Percentiles rank a stretch among this genome's conserved stretches.
These are phyloP conservation scores for Candida lessepsii DNA, from an alignment of 805 yeast species.

Conservation along the genomic window DNA sequence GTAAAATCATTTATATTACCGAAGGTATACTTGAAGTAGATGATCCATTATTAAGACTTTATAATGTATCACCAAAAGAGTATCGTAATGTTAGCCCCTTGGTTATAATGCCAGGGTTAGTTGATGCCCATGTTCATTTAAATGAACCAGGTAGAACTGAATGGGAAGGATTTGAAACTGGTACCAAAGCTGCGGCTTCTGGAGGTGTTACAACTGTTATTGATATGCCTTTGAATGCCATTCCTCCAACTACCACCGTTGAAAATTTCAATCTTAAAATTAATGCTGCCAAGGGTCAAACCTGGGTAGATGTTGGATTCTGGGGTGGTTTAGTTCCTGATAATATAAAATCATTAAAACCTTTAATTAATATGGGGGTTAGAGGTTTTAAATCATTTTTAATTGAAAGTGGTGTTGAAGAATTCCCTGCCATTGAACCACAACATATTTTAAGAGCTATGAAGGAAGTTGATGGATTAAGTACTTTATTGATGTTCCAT, in stretches of 20 bases:
- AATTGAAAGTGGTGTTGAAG: constrained; percentile 95
- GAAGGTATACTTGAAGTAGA: constrained; percentile 27
- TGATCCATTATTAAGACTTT: constrained; percentile 42
- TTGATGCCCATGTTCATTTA: constrained; percentile 90
- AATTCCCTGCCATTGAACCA: constrained; percentile 79
- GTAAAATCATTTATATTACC: constrained; percentile 55
- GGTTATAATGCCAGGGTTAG: constrained; percentile 82
- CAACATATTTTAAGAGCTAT: constrained; percentile 67
- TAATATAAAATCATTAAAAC: constrained; percentile 66
- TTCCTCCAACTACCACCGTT: constrained; percentile 91
- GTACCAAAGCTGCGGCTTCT: constrained; percentile 89
- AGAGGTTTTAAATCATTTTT: constrained; percentile 92
- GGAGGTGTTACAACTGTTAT: constrained; percentile 96
- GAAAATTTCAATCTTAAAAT: constrained; percentile 72
- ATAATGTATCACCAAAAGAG: constrained; percentile 41
- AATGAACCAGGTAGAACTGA: constrained; percentile 98
- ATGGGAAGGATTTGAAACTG: constrained; percentile 98
- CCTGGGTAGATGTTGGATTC: constrained; percentile 92
- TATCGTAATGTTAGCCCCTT: constrained; percentile 60
- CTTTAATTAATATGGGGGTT: constrained; percentile 81
- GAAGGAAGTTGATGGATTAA: constrained; percentile 54
- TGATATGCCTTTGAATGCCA: constrained; percentile 95
- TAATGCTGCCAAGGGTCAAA: constrained; percentile 73
- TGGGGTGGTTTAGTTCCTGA: constrained; percentile 95
- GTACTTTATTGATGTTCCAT: constrained; percentile 84